Conservation (phyloP, 306 rosid species). For the barrel medic (Medicago truncatula) region MtrunA17r5.0-ANR NC_053049.1:15327501-15328000, state of each 20-base stretch:
- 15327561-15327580: conserved; percentile 85
- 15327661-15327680: conserved; percentile 22
- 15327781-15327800: conserved; percentile 4
- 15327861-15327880: no score
- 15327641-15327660: conserved; percentile 59
- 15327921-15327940: background rate
- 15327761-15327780: conserved; percentile 7
- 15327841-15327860: no score
- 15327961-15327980: background rate
- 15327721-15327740: background rate
- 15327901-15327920: background rate
- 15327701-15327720: conserved; percentile 23
- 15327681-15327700: conserved; percentile 19
- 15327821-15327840: background rate
- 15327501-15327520: conserved; percentile 23
- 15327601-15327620: conserved; percentile 96
- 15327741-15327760: conserved; percentile 14
- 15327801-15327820: background rate
- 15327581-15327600: conserved; percentile 96
- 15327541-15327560: conserved; percentile 90
- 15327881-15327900: no score
- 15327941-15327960: background rate
- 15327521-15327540: conserved; percentile 67
- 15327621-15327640: conserved; percentile 97
- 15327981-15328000: background rate